Evolutionary conservation across 208 protist genomes (phyloP), one percentile per base, ranked within the genome.

Genomic region (Leishmania major): DNA sequence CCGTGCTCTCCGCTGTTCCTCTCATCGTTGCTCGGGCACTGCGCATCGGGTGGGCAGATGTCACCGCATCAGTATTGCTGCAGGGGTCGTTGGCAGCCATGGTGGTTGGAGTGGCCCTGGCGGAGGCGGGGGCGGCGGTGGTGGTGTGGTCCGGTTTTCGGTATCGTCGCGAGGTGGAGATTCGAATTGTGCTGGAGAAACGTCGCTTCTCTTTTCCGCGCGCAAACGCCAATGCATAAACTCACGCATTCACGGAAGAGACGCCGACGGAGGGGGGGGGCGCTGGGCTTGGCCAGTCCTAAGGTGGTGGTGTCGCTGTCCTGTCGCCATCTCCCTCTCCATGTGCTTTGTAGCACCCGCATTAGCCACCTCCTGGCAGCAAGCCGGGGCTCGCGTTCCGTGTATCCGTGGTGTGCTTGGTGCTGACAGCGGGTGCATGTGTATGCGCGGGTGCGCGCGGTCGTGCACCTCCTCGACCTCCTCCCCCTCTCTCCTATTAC

Each of bases 121-220:
- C 51, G 31, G 72, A 55, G 45, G 40, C 69, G 1, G 82, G 77
- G 40, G 47, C 82, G n/a, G 49, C 70, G n/a, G 22, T 78, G 72
- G 72, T 85, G 35, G 55, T 85, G 15, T 78, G 37, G 37, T 64
- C 60, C 3, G 73, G 82, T 0, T 43, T 85, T 35, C 72, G 22
- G 35, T 75, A 70, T 59, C 82, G 82, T 37, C 82, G 77, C n/a
- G 82, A 85, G 62, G 77, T 69, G 19, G 82, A 79, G 72, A 85
- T 85, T 51, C 82, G 77, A 74, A 81, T 85, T 37, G 82, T 85
- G 77, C 25, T 79, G 31, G 82, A 79, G 19, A 80, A 49, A 51
- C 0, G 40, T 13, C n/a, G 37, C 67, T 45, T 76, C 22, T 49
- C 31, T 72, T 72, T 49, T 45, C 40, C n/a, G 35, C 64, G 31